Evolutionary conservation across 1,284 basidiomycete genomes (phyloP), one percentile per base, ranked within the genome.

Genomic region (Microbotryomycetes sp.): DNA sequence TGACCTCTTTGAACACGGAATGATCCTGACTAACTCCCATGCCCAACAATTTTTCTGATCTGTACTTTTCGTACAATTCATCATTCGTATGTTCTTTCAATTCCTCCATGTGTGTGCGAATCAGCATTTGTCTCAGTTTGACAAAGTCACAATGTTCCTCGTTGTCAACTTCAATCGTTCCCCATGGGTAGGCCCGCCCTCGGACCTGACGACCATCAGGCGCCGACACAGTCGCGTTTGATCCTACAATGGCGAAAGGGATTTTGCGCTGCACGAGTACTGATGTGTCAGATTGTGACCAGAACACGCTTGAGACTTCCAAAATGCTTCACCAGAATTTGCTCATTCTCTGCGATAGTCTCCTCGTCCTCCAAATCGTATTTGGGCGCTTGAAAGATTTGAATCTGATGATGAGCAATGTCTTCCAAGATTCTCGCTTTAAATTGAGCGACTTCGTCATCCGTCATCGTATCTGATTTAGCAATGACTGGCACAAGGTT

Each of bases 331-430:
- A 81, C 80, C 59, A 90, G 86, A 74, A 97, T 97, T 77, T 94
- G 92, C 76, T 93, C 90, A 58, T 90, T 89, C 77, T 97, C 92
- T 19, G 89, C 89, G 63, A 94, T 79, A 3, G 92, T 93, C 79
- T 97, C 93, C 75, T 97, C 92, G 71, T 97, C 92, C 76, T 97
- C 93, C 70, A 92, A 91, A 68, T 96, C 92, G 73, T 97, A 97
- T 6, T 86, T 86, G 0, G 92, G 92, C 2, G 93, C 91, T 76
- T 92, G 85, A 85, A 94, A 97, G 74, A 96, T 97, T 71, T 89
- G 86, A 72, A 97, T 96, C 70, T 90, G 86, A 78, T 97, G 90
- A 76, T 91, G 83, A 29, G 85, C 84, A 72, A 97, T 93, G 77
- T 97, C 92, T 46, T 85, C 82, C 56, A 97, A 81, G 72, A 97